Evolutionary conservation across 176 grass and related monocot species (phyloP).

Genomic region (Microstegium vimineum): DNA sequence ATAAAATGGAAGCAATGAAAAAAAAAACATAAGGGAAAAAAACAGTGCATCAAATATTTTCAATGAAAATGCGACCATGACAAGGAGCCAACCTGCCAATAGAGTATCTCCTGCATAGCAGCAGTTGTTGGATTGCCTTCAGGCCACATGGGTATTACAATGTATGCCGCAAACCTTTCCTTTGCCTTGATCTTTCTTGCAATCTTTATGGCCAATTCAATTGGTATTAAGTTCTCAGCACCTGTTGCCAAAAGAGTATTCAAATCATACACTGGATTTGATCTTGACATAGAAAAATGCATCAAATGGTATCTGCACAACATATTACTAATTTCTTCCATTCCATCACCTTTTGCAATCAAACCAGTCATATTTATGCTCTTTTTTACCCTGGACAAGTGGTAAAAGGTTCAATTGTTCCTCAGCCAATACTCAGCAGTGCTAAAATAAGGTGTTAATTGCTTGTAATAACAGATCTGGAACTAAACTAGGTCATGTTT

Average conservation of each 20-base stretch:
- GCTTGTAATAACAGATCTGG: neutral
- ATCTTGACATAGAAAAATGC: neutral
- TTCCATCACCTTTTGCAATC: neutral
- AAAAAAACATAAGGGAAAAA: neutral
- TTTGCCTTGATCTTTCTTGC: conserved; percentile 74
- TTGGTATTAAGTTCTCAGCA: conserved; percentile 85
- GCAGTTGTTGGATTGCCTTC: conserved; percentile 70
- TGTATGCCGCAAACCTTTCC: conserved; percentile 72
- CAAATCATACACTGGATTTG: neutral
- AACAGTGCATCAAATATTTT: neutral
- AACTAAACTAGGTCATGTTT: neutral
- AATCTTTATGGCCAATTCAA: conserved; percentile 91
- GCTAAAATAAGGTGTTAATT: neutral
- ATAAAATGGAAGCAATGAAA: neutral
- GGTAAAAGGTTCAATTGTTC: neutral
- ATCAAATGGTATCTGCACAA: neutral
- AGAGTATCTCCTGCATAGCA: conserved; percentile 89
- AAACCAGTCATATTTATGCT: neutral
- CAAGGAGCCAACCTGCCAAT: conserved; percentile 71
- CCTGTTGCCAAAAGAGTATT: conserved; percentile 36
- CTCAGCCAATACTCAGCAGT: neutral
- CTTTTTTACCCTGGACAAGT: neutral
- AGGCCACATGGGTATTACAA: conserved; percentile 97
- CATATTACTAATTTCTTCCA: neutral
- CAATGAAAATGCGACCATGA: neutral